Conservation (phyloP, 805 yeast genomes). For the Metschnikowia lachancei region DNA sequence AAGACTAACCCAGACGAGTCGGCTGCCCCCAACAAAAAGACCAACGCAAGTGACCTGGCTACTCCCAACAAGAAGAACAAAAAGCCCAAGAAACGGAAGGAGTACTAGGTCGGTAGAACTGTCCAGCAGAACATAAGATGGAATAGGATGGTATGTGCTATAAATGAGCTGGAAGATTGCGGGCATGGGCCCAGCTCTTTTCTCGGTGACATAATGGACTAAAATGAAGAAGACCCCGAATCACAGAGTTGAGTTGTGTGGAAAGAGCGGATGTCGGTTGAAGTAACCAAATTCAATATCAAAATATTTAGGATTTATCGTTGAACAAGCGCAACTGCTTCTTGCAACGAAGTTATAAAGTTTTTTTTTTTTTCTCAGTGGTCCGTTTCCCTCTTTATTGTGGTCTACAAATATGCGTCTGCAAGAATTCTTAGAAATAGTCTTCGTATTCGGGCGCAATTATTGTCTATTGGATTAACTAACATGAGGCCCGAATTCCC, state of each 20-base stretch:
- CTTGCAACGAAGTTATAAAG: background rate
- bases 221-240: background rate
- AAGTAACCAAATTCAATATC: background rate
- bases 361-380: too few species aligned
- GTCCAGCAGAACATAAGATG: background rate
- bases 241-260: background rate
- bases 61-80: slow-evolving; percentile 1
- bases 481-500: too few species aligned
- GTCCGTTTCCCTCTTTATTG: too few species aligned
- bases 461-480: too few species aligned
- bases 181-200: slow-evolving; percentile 6
- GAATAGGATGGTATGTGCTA: background rate
- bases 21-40: too few species aligned
- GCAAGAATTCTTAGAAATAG: too few species aligned
- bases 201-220: background rate
- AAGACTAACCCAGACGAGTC: too few species aligned
- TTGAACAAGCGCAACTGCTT: background rate
- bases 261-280: background rate
- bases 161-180: slow-evolving; percentile 9
- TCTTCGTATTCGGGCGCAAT: too few species aligned
- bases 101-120: background rate
- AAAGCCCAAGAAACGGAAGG: slow-evolving; percentile 11
- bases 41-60: background rate
- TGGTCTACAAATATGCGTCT: too few species aligned
- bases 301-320: background rate